Conservation (phyloP, 73 alveolate species). For the Effrenium voratum region DNA sequence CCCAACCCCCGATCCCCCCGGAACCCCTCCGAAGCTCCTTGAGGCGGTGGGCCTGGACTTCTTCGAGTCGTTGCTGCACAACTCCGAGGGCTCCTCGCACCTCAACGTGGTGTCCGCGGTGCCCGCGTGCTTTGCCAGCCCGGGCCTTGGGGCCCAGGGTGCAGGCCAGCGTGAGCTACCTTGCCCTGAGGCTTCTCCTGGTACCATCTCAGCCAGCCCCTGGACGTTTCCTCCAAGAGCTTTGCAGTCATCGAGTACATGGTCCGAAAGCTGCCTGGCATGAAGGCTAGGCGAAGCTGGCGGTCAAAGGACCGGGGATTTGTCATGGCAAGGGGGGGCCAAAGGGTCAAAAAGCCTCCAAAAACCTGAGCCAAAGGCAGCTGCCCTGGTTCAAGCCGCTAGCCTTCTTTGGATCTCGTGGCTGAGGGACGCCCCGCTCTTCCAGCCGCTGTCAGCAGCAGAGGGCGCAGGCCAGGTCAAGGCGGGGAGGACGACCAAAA, state of each 20-base stretch:
- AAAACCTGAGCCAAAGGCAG: too few species aligned
- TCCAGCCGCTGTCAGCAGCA: slow-evolving; percentile 36
- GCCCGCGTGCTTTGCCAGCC: slow-evolving; percentile 24
- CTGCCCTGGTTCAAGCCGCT: too few species aligned
- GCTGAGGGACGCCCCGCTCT: slow-evolving; percentile 35
- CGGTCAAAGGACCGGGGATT: too few species aligned
- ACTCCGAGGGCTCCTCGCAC: slow-evolving; percentile 59
- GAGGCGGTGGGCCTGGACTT: slow-evolving; percentile 39
- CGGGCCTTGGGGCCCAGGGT: too few species aligned
- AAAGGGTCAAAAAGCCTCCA: too few species aligned
- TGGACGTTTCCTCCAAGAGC: slow-evolving; percentile 27
- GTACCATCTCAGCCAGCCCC: slow-evolving; percentile 14
- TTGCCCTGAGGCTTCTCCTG: slow-evolving; percentile 54
- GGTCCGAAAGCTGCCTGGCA: too few species aligned
- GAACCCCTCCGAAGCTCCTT: too few species aligned
- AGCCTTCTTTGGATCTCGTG: too few species aligned
- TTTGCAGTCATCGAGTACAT: slow-evolving; percentile 35
- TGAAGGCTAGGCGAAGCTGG: too few species aligned
- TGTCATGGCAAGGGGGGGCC: too few species aligned
- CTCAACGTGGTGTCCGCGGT: slow-evolving; percentile 45
- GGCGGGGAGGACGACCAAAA: too few species aligned
- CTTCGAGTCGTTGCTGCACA: slow-evolving; percentile 26
- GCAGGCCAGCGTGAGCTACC: not conserved
- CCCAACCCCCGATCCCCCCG: too few species aligned
- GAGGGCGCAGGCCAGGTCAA: slow-evolving; percentile 33